Base-by-base conservation (phyloP, 2,329 filamentous ascomycete species). In the Berkeleyomyces basicola region DNA sequence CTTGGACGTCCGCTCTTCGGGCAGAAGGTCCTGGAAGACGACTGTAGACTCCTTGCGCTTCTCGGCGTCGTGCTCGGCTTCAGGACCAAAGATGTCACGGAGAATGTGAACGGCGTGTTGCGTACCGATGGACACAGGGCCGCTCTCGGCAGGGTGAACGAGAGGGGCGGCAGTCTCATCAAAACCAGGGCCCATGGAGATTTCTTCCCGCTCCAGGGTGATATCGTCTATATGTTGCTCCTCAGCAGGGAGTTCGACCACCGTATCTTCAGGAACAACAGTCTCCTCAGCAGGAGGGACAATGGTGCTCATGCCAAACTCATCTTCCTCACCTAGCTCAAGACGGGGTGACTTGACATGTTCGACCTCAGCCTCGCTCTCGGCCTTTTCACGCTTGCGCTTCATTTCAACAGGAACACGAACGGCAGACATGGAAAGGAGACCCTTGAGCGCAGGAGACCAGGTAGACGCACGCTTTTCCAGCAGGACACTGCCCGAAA, bases 31-130 rank as follows among this genome's bases (percentile, higher is more conserved):
- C 69, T 96, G 92, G 78, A 99, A 96, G 2, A 95, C 79, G 2
- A 95, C 90, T 10, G 83, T 83, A 33, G 79, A 81, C 72, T 87
- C 87, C 72, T 86, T 87, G 69, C 90, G 84, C 74, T 87, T 85
- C 63, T 84, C 82, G 2, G 85, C 80, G 66, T 84, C 83, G 23
- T 81, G 78, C 57, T 85, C 86, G 4, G 83, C 85, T 40, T 88
- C 83, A 16, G 82, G 73, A 33, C 91, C 90, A 67, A 99, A 95
- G 36, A 88, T 81, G 64, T 96, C 90, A 62, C 93, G 87, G 7
- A 99, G 82, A 61, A 97, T 82, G 73, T 99, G 92, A 23, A 99
- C 95, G 42, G 93, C 93, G 70, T 96, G 91, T 74, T 95, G 93
- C 9, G 93, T 99, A 65, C 90, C 91, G 16, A 95, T 75, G 0